These are phyloP conservation scores for Prinsepia uniflora DNA, from an alignment of 306 rosid genomes.

Conservation along the genomic window DNA sequence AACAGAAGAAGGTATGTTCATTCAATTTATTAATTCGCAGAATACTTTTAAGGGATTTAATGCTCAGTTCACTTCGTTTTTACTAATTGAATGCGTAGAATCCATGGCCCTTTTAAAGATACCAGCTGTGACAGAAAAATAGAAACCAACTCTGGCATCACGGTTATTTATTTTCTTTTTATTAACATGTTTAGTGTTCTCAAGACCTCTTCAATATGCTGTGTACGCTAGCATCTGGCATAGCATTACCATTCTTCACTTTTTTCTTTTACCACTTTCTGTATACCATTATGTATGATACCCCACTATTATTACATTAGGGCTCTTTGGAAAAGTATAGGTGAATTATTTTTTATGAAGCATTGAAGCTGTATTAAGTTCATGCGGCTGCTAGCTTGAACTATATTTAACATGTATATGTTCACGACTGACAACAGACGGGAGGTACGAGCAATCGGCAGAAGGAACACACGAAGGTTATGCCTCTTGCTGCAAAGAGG, in stretches of 20 bases:
- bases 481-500: conserved; percentile 77
- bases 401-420: not conserved
- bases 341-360: not conserved
- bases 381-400: not conserved
- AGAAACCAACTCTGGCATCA: too few species aligned
- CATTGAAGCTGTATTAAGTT: not conserved
- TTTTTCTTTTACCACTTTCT: not conserved
- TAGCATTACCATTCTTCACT: not conserved
- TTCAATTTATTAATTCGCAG: not conserved
- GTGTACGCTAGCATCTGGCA: not conserved
- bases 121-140: too few species aligned
- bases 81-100: not conserved
- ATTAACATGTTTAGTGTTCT: not conserved
- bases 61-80: not conserved
- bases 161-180: not conserved
- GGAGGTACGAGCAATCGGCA: conserved; percentile 85
- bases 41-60: not conserved
- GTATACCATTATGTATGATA: not conserved
- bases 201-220: not conserved
- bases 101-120: not conserved
- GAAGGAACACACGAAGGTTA: conserved; percentile 74
- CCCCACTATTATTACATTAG: not conserved
- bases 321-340: not conserved
- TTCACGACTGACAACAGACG: conserved; percentile 42
- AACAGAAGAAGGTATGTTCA: conserved; percentile 77